Base-by-base conservation (phyloP, 768 basidiomycete genomes). In the Infundibulicybe gibba region DNA sequence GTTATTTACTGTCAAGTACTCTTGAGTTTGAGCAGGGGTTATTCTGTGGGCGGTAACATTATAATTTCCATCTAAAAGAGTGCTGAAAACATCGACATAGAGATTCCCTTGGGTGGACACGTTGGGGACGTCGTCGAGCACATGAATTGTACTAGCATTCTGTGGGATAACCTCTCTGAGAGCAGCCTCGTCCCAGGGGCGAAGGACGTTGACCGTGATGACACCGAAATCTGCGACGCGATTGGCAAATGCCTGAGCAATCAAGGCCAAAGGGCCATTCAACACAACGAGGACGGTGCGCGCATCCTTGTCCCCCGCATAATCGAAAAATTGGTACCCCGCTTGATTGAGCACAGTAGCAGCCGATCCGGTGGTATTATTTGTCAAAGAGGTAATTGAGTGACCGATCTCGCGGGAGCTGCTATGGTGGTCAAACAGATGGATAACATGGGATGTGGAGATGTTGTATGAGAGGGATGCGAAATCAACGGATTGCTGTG, bases 341-440 rank as follows among this genome's bases (percentile, higher is more conserved):
- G 78, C 72, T 32, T 70, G 62, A 5, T 64, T 61, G 40, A 93
- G 53, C 5, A 78, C 75, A 4, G 80, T 76, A 13, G 70, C 60
- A 41, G 87, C 57, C 13, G 68, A 50, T 19, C 61, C 45, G 16
- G 62, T 53, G 1, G 62, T 56, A 17, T 68, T 66, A 0, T 61
- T 50, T 4, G 64, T 52, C 13, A 74, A 55, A 2, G 75, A 72
- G 20, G 64, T 55, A 32, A 81, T 65, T 31, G 72, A 58, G 45
- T 83, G 77, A 2, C 87, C 81, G 31, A 79, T 68, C 66, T 98
- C 93, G 19, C 95, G 84, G 31, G 84, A 74, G 30, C 83, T 75
- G 50, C 81, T 80, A 59, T 89, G 76, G 55, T 95, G 90, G 64
- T 98, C 94, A 60, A 98, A 94, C 35, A 97, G 69, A 63, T 97